phyloP scores from a whole-genome alignment of 2,329 filamentous ascomycete species.

The Aciculosporium take region DNA sequence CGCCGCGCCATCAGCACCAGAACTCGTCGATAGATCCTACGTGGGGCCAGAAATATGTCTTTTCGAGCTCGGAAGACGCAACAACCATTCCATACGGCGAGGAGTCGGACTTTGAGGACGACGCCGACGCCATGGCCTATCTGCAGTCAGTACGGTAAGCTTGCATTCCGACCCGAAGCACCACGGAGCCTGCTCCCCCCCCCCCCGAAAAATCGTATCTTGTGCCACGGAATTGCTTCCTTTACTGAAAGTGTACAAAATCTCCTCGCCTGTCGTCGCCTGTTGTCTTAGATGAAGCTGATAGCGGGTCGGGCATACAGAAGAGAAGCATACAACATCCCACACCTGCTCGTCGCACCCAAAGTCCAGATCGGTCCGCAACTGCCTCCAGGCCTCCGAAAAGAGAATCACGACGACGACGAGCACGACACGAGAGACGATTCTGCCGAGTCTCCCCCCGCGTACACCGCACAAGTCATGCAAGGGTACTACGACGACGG shows the following conservation, averaged over 20 bases:
- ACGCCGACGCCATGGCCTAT: conserved; percentile 55
- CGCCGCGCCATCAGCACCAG: conserved; percentile 26
- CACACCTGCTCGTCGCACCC: conserved; percentile 54
- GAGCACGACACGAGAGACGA: conserved; percentile 20
- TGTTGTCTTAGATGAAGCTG: conserved; percentile 21
- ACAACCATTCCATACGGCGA: conserved; percentile 33
- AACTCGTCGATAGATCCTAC: conserved; percentile 42
- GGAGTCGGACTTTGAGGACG: conserved; percentile 53
- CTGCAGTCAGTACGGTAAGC: conserved; percentile 56
- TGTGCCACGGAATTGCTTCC: not conserved
- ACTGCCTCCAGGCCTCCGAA: conserved; percentile 25
- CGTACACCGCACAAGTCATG: conserved; percentile 39
- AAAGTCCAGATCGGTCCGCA: conserved; percentile 38
- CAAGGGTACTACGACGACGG: conserved; percentile 63
- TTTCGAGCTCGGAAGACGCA: conserved; percentile 45
- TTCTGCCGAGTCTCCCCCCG: conserved; percentile 11
- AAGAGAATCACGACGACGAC: conserved; percentile 16
- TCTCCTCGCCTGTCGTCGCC: not conserved
- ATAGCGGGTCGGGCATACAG: conserved; percentile 42
- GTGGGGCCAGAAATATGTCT: conserved; percentile 59
- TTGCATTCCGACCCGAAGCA: not conserved
- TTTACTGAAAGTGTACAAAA: conserved; percentile 3
- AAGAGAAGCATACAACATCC: conserved; percentile 60
- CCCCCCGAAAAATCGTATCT: not conserved
- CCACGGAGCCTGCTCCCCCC: too few species aligned